Conservation (phyloP, 2,329 filamentous ascomycete genomes). For the Microascus cirrosus region DNA sequence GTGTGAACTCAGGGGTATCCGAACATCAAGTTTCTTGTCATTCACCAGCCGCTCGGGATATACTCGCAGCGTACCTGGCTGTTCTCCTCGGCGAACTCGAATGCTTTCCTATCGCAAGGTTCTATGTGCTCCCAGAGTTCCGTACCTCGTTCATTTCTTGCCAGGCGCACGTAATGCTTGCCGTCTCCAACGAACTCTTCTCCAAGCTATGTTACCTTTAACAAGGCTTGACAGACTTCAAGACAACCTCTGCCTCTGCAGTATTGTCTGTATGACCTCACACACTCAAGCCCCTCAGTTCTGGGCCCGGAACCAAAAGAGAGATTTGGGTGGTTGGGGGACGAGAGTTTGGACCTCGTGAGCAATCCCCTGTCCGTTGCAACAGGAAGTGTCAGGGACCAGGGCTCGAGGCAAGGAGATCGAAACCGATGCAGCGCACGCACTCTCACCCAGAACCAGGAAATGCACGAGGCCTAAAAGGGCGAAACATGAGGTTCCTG, state of each 20-base stretch:
- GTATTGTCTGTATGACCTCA: too few species aligned
- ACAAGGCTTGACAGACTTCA: too few species aligned
- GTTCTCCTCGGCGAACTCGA: too few species aligned
- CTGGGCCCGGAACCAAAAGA: neutral
- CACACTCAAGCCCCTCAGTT: neutral
- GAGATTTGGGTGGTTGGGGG: neutral
- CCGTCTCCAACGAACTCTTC: too few species aligned
- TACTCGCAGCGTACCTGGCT: too few species aligned
- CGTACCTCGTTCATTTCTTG: neutral
- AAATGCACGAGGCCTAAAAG: constrained; percentile 2
- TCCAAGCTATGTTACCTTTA: too few species aligned
- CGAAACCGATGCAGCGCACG: constrained; percentile 5
- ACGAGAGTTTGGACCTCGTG: neutral
- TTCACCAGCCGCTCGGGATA: too few species aligned
- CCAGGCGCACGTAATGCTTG: too few species aligned
- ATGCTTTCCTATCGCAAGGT: too few species aligned
- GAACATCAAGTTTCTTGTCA: too few species aligned
- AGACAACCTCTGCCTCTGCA: too few species aligned
- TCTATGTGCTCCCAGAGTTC: neutral
- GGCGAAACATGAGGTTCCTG: constrained; percentile 1
- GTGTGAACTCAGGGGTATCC: too few species aligned
- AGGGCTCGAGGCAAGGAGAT: constrained; percentile 5
- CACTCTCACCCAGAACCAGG: constrained; percentile 3
- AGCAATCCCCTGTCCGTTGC: constrained; percentile 1
- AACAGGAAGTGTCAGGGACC: constrained; percentile 3